A percentile compares a stretch with the other conserved stretches of the same genome.
Conservation (phyloP, 768 basidiomycete species). For the Obba rivulosa region DNA sequence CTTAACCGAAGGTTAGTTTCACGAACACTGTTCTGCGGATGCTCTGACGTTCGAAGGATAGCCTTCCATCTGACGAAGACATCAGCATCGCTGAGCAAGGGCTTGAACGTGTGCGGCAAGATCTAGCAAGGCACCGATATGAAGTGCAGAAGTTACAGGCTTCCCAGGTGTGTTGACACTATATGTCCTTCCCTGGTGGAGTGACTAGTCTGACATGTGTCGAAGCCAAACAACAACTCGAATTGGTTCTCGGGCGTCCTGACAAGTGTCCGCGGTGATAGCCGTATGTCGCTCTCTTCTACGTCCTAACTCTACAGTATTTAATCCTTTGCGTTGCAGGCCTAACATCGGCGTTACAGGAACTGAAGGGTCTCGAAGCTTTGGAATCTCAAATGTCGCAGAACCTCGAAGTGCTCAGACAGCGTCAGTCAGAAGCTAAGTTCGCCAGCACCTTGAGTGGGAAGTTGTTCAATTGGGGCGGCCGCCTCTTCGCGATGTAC, state of each 20-base stretch:
- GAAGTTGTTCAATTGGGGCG: conserved; percentile 38
- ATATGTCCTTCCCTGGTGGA: too few species aligned
- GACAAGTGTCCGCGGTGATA: conserved; percentile 44
- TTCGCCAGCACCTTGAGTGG: conserved; percentile 55
- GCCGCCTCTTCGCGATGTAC: conserved; percentile 58
- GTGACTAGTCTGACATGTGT: not conserved
- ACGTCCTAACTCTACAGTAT: not conserved
- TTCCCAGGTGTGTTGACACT: conserved; percentile 16
- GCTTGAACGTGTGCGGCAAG: conserved; percentile 52
- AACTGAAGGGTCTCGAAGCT: conserved; percentile 59
- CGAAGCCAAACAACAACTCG: conserved; percentile 11
- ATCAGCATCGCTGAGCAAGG: conserved; percentile 53
- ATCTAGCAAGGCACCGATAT: conserved; percentile 38
- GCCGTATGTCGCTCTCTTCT: conserved; percentile 17
- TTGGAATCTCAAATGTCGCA: conserved; percentile 64
- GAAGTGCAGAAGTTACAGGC: conserved; percentile 29
- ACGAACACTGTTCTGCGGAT: not conserved
- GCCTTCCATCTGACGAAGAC: conserved; percentile 42
- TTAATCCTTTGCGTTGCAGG: conserved; percentile 27
- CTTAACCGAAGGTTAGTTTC: conserved; percentile 19
- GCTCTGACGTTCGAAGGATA: not conserved
- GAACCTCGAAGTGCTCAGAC: conserved; percentile 47
- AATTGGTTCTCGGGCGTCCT: conserved; percentile 48
- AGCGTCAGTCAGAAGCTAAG: conserved; percentile 41
- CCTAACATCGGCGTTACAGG: conserved; percentile 38